phyloP scores from a whole-genome alignment of 768 basidiomycete genomes.

The Kondoa subrosea region DNA sequence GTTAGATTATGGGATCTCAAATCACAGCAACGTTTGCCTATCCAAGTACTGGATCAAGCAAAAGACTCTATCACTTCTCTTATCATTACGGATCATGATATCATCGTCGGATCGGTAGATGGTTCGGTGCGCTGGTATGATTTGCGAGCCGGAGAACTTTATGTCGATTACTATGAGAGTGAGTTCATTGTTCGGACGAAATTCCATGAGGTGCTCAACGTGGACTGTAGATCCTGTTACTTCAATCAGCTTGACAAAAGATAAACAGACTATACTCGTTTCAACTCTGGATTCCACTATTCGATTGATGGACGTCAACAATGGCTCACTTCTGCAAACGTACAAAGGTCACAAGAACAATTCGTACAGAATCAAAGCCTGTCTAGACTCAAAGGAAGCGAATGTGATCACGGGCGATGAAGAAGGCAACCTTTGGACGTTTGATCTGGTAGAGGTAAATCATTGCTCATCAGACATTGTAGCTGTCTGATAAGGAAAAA shows the following conservation, averaged over 20 bases:
- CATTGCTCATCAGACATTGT: not conserved
- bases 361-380: constrained; percentile 60
- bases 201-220: not conserved
- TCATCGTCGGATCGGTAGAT: constrained; percentile 74
- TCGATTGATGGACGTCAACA: constrained; percentile 64
- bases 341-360: constrained; percentile 61
- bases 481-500: not conserved
- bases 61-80: constrained; percentile 71
- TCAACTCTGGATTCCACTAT: constrained; percentile 68
- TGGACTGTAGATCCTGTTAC: constrained; percentile 60
- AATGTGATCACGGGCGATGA: constrained; percentile 77
- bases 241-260: constrained; percentile 59
- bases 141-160: constrained; percentile 75
- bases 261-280: constrained; percentile 62
- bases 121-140: constrained; percentile 87
- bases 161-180: constrained; percentile 82
- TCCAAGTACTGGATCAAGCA: constrained; percentile 80
- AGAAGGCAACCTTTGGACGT: constrained; percentile 70
- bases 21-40: constrained; percentile 68
- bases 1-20: constrained; percentile 82
- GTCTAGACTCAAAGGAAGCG: constrained; percentile 69
- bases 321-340: constrained; percentile 68
- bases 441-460: constrained; percentile 41
- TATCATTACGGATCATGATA: constrained; percentile 34
- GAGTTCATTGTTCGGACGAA: constrained; percentile 33